phyloP scores from a whole-genome alignment of 2,329 filamentous ascomycete genomes.

The Aspergillus aculeatinus region DNA sequence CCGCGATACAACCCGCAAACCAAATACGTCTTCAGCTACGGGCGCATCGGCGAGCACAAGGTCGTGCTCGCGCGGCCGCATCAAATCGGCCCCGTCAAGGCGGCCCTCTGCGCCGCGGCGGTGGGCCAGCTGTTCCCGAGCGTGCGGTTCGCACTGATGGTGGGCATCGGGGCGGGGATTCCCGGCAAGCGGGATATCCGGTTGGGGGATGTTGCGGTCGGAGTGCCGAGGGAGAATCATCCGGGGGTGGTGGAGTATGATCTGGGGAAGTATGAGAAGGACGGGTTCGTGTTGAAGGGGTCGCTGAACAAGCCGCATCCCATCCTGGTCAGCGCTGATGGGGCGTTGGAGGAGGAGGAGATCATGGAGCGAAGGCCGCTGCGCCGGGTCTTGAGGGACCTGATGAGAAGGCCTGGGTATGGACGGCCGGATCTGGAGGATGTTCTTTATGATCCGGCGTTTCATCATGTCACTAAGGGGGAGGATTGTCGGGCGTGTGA shows the following conservation, averaged over 20 bases:
- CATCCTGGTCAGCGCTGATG: conserved; percentile 7
- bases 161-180: conserved; percentile 24
- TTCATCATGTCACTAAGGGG: conserved; percentile 2
- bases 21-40: background rate
- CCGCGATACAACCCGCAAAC: background rate
- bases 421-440: background rate
- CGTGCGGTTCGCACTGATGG: conserved; percentile 20
- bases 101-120: conserved; percentile 2
- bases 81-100: background rate
- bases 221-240: conserved; percentile 8
- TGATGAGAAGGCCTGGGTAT: background rate
- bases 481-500: conserved; percentile 1
- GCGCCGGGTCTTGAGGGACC: background rate
- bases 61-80: background rate
- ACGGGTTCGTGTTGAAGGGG: background rate
- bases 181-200: conserved; percentile 19
- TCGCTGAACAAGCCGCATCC: background rate
- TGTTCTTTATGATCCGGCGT: conserved; percentile 1
- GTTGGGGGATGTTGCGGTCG: conserved; percentile 28
- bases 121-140: conserved; percentile 17
- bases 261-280: conserved; percentile 5
- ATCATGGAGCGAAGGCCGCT: conserved; percentile 3
- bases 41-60: background rate
- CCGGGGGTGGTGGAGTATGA: conserved; percentile 13
- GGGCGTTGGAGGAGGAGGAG: conserved; percentile 7